A percentile compares a stretch with the other conserved stretches of the same genome.
Conservation (phyloP, 768 basidiomycete species). For the Imleria badia region DNA sequence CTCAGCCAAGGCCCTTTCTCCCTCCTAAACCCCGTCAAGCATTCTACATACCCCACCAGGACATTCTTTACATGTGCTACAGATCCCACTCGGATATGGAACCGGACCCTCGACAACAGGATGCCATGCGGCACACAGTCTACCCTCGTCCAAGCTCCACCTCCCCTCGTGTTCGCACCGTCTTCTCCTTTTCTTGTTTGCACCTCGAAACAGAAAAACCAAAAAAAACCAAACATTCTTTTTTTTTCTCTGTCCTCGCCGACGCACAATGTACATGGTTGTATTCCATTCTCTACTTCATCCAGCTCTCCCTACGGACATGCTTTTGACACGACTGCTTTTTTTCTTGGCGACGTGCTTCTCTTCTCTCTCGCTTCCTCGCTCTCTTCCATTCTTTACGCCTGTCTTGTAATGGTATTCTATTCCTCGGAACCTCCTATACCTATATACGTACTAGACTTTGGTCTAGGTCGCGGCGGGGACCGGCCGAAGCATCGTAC, state of each 20-base stretch:
- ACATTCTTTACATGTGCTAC: background rate
- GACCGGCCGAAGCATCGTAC: background rate
- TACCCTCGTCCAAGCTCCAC: background rate
- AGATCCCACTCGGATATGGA: background rate
- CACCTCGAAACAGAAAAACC: background rate
- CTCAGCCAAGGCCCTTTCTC: background rate
- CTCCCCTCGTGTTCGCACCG: background rate
- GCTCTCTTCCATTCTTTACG: background rate
- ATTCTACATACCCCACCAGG: slow-evolving; percentile 1
- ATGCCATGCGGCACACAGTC: slow-evolving; percentile 1
- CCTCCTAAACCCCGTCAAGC: background rate
- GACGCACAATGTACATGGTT: no score
- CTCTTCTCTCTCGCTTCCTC: background rate
- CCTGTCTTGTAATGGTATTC: background rate
- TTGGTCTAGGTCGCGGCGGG: background rate
- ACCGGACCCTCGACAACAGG: background rate
- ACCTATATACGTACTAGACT: no score
- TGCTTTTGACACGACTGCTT: background rate
- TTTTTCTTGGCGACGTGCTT: background rate
- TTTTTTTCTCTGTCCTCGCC: background rate
- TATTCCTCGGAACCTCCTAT: background rate
- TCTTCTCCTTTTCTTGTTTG: background rate
- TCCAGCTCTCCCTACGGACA: no score
- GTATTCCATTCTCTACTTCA: background rate
- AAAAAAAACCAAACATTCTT: background rate